A percentile compares a stretch with the other conserved stretches of the same genome.
Evolutionary conservation across 176 grass and related monocot species (phyloP).

Genomic region (Bonia amplexicaulis): DNA sequence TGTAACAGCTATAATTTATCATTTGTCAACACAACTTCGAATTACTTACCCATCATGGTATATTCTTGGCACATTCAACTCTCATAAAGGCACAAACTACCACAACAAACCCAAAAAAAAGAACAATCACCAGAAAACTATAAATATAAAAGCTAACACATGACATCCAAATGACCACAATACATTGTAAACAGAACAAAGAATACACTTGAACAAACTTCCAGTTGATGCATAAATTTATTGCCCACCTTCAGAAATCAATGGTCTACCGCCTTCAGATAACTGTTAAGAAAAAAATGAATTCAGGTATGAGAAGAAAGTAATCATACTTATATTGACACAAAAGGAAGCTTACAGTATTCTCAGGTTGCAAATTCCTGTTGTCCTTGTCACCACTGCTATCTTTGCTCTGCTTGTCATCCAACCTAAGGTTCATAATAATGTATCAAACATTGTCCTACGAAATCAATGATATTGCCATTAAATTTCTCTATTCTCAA

Average conservation of each 20-base stretch:
- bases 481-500: not conserved
- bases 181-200: not conserved
- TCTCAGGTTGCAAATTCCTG: conserved; percentile 29
- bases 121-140: not conserved
- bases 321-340: not conserved
- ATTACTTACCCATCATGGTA: not conserved
- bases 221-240: conserved; percentile 5
- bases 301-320: not conserved
- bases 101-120: not conserved
- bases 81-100: not conserved
- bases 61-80: not conserved
- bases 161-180: not conserved
- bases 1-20: not conserved
- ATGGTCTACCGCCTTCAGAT: conserved; percentile 6
- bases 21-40: not conserved
- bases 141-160: not conserved
- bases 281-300: conserved; percentile 2
- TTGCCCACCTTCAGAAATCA: conserved; percentile 47
- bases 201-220: not conserved
- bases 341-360: conserved; percentile 19
- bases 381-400: conserved; percentile 13
- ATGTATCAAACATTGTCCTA: not conserved
- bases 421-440: conserved; percentile 36
- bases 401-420: conserved; percentile 40
- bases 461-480: not conserved